phyloP scores from a whole-genome alignment of 1,139 yeast genomes.

The Taphrina wiesneri region DNA sequence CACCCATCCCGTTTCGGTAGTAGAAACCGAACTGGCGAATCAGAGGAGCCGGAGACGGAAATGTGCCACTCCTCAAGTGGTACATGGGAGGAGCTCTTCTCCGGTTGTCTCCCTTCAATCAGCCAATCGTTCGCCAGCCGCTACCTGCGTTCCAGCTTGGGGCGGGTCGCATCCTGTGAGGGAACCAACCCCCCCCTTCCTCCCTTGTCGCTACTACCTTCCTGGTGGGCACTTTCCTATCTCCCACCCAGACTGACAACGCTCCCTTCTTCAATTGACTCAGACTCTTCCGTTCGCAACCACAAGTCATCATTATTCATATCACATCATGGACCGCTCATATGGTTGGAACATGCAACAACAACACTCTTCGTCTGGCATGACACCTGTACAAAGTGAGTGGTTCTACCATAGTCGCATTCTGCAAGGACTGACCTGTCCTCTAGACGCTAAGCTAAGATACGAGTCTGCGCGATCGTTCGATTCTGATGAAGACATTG shows the following conservation, averaged over 20 bases:
- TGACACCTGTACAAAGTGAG: constrained; percentile 20
- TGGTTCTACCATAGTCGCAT: not conserved
- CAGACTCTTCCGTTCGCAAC: not conserved
- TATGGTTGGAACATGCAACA: constrained; percentile 20
- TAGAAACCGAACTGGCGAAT: no score
- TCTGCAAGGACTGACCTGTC: not conserved
- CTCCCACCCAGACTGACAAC: not conserved
- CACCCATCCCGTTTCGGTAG: no score
- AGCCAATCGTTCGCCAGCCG: not conserved
- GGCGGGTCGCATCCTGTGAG: not conserved
- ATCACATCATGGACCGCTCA: constrained; percentile 2
- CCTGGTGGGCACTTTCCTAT: not conserved
- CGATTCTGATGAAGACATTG: constrained; percentile 68
- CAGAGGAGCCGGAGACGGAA: no score
- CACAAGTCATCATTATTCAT: not conserved
- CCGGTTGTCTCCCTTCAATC: not conserved
- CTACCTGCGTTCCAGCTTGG: constrained; percentile 3
- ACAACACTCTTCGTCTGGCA: constrained; percentile 21
- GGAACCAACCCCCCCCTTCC: not conserved
- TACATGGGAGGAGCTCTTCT: not conserved
- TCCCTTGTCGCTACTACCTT: not conserved
- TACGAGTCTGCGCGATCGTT: constrained; percentile 64
- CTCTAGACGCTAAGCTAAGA: constrained; percentile 16
- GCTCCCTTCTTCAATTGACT: not conserved
- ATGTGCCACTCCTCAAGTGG: not conserved